Conservation (phyloP, 805 yeast genomes). For the Wickerhamomyces mucosus region DNA sequence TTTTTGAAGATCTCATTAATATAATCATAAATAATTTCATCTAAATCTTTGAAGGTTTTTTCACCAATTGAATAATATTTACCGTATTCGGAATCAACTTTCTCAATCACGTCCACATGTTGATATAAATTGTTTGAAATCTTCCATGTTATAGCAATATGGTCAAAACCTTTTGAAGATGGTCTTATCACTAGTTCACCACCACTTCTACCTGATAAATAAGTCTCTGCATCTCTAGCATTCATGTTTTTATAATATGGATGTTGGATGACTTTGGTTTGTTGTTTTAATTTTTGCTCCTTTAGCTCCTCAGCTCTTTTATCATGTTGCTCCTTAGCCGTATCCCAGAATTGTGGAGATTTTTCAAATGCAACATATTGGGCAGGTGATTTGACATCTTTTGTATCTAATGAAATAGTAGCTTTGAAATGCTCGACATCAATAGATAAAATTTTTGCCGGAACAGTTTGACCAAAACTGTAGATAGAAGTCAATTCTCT, state of each 20-base stretch:
- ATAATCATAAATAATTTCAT: conserved; percentile 84
- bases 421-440: conserved; percentile 72
- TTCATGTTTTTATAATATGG: conserved; percentile 82
- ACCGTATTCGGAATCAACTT: conserved; percentile 53
- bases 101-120: conserved; percentile 82
- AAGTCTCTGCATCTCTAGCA: conserved; percentile 85
- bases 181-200: conserved; percentile 95
- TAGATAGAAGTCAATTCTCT: conserved; percentile 33
- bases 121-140: conserved; percentile 86
- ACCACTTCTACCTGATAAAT: conserved; percentile 74
- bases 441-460: conserved; percentile 64
- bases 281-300: conserved; percentile 57
- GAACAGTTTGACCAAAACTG: conserved; percentile 72
- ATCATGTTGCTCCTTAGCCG: conserved; percentile 64
- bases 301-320: conserved; percentile 43
- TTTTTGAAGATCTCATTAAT: conserved; percentile 75
- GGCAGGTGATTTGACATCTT: conserved; percentile 48
- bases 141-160: conserved; percentile 92
- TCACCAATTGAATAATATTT: conserved; percentile 55
- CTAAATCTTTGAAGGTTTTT: conserved; percentile 73
- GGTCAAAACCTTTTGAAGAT: conserved; percentile 82
- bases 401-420: conserved; percentile 58
- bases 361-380: conserved; percentile 26
- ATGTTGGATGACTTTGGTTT: conserved; percentile 78
- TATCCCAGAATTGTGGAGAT: conserved; percentile 71